phyloP scores from a whole-genome alignment of 352 stramenopile species.

The Pythium dissotocum region DNA sequence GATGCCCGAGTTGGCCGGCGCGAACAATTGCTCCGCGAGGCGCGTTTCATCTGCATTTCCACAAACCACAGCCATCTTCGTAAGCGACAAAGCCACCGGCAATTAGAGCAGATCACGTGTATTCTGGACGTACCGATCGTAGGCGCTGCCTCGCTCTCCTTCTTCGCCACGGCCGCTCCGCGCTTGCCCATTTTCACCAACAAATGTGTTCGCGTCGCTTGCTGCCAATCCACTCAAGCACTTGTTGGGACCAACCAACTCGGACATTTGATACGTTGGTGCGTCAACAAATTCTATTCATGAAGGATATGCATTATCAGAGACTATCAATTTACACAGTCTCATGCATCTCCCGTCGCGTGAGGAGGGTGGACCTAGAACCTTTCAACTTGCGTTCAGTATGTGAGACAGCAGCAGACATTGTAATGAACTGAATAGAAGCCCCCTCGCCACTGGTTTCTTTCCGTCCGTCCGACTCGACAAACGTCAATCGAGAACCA shows the following conservation, averaged over 20 bases:
- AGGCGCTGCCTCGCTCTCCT: constrained; percentile 5
- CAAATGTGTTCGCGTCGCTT: constrained; percentile 2
- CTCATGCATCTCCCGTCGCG: constrained; percentile 1
- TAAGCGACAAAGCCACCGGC: not conserved
- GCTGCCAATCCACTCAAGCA: constrained; percentile 15
- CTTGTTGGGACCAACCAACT: constrained; percentile 26
- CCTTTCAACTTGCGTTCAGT: constrained; percentile 1
- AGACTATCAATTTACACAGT: constrained; percentile 10
- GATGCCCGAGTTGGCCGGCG: constrained; percentile 16
- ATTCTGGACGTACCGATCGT: constrained; percentile 20
- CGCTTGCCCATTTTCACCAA: constrained; percentile 52
- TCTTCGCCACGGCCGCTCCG: constrained; percentile 27
- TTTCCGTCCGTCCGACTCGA: constrained; percentile 12
- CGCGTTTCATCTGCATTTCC: constrained; percentile 46
- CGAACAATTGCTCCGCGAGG: constrained; percentile 58
- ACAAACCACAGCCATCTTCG: not conserved
- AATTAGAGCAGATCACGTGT: not conserved
- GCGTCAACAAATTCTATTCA: not conserved
- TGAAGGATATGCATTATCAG: not conserved
- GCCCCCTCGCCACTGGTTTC: constrained; percentile 9
- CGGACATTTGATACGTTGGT: constrained; percentile 13
- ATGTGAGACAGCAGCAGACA: not conserved
- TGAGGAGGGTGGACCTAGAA: constrained; percentile 7
- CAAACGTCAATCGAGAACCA: constrained; percentile 22
- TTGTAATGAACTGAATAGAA: constrained; percentile 10